Conservation (phyloP, 495 filamentous ascomycete genomes). For the Podospora fimiseda region DNA sequence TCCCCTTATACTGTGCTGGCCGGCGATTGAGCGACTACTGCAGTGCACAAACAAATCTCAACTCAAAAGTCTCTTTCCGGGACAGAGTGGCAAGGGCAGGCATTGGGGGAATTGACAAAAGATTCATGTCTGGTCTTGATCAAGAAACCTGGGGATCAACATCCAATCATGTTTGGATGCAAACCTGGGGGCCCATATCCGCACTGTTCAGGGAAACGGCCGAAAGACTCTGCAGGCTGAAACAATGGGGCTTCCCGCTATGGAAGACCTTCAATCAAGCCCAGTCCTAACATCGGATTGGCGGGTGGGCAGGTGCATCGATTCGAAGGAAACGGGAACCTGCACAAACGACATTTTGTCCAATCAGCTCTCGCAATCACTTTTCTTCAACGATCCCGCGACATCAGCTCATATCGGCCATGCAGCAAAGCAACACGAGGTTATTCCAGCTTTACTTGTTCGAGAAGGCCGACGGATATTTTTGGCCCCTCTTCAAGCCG, state of each 20-base stretch:
- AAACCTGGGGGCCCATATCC: slow-evolving; percentile 6
- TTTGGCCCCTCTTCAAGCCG: slow-evolving; percentile 4
- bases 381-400: slow-evolving; percentile 12
- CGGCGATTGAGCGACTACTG: not conserved
- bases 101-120: no score
- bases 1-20: no score
- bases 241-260: slow-evolving; percentile 26
- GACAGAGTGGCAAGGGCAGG: no score
- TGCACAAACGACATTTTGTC: slow-evolving; percentile 31
- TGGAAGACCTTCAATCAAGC: slow-evolving; percentile 10
- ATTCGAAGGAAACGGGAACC: slow-evolving; percentile 30
- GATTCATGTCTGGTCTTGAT: no score
- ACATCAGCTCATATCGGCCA: slow-evolving; percentile 23
- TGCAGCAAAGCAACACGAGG: slow-evolving; percentile 26
- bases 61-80: not conserved
- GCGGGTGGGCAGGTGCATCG: slow-evolving; percentile 24
- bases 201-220: slow-evolving; percentile 22
- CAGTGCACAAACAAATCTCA: not conserved
- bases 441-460: slow-evolving; percentile 14
- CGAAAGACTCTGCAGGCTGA: slow-evolving; percentile 31
- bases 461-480: slow-evolving; percentile 10
- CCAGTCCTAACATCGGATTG: slow-evolving; percentile 20
- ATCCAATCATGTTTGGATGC: slow-evolving; percentile 20
- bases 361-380: slow-evolving; percentile 17
- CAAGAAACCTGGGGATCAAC: no score